Conservation (phyloP, 139 green algal species). For the Chlamydomonas sp. region DNA sequence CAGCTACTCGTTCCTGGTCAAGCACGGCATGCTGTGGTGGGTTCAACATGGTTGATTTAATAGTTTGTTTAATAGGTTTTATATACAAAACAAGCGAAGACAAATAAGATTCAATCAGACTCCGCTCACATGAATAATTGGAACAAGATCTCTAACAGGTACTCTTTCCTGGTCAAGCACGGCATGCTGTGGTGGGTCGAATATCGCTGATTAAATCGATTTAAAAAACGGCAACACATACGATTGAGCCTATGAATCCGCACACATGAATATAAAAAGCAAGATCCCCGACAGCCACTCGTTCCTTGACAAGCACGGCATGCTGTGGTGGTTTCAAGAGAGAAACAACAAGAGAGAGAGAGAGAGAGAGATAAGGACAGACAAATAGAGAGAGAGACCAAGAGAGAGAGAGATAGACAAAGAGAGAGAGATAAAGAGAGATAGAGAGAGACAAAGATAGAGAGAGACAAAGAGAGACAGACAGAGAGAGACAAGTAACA, state of each 20-base stretch:
- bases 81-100: too few species aligned
- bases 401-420: too few species aligned
- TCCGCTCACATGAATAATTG: not conserved
- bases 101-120: not conserved
- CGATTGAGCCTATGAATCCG: not conserved
- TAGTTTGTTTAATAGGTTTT: slow-evolving; percentile 3
- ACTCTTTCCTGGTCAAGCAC: slow-evolving; percentile 89
- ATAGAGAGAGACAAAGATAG: too few species aligned
- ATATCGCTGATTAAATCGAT: not conserved
- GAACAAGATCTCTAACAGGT: slow-evolving; percentile 39
- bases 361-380: too few species aligned
- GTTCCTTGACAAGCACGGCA: slow-evolving; percentile 81
- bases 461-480: too few species aligned
- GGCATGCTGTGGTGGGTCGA: slow-evolving; percentile 57
- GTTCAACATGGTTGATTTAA: too few species aligned
- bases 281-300: slow-evolving; percentile 83
- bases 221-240: not conserved
- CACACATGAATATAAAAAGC: slow-evolving; percentile 48
- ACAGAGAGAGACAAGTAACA: too few species aligned
- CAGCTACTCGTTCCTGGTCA: slow-evolving; percentile 90
- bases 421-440: too few species aligned
- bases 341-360: not conserved
- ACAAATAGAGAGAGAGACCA: too few species aligned
- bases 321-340: slow-evolving; percentile 62
- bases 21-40: slow-evolving; percentile 69